Base-by-base conservation (phyloP, 2,329 filamentous ascomycete genomes). In the Purpureocillium lavendulum region DNA sequence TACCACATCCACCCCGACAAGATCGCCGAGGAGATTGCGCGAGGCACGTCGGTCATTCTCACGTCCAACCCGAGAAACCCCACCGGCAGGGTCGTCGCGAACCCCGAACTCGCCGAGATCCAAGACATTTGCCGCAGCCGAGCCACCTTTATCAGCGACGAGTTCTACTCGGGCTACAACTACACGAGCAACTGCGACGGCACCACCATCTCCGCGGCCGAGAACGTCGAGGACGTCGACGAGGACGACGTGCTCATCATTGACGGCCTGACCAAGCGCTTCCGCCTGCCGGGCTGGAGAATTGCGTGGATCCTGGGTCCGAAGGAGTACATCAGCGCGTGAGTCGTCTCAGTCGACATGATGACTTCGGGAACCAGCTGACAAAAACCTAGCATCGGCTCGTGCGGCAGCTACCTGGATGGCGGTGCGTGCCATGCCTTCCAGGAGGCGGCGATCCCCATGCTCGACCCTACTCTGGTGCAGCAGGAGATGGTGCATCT, bases 111-210 rank as follows among this genome's bases (percentile, higher is more conserved):
- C 46, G 82, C 84, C 14, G 77, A 90, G 64, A 95, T 96, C 53
- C 89, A 97, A 62, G 86, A 95, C 56, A 83, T 95, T 52, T 94
- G 88, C 70, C 81, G 88, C 56, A 86, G 88, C 49, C 80, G 88
- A 40, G 88, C 88, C 3, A 97, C 90, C 1, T 71, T 97, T 40
- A 89, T 97, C 60, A 87, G 89, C 66, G 90, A 97, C 57, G 90
- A 97, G 65, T 97, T 97, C 71, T 97, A 97, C 67, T 81, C 82
- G 10, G 87, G 89, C 16, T 97, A 96, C 72, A 95, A 95, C 67
- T 97, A 97, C 69, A 94, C 87, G 29, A 86, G 79, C 51, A 74
- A 88, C 66, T 97, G 90, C 60, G 89, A 96, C 56, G 90, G 90
- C 30, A 80, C 76, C 24, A 94, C 90, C 33, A 87, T 96, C 59